Conservation (phyloP, 2,329 filamentous ascomycete genomes). For the Ophiocordyceps sinensis region DNA sequence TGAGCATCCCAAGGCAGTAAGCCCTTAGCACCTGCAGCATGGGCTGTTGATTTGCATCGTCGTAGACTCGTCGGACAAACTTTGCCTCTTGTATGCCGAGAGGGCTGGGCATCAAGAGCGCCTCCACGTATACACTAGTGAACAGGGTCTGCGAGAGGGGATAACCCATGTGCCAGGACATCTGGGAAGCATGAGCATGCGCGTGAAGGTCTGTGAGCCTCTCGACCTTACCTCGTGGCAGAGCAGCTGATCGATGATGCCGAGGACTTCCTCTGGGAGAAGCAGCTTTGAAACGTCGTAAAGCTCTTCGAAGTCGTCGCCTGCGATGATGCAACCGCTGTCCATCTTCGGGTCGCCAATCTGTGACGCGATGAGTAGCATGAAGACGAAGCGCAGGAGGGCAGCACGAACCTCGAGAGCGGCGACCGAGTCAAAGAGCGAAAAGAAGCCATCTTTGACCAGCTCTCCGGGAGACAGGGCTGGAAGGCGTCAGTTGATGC, state of each 20-base stretch:
- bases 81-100: slow-evolving; percentile 48
- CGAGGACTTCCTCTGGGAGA: slow-evolving; percentile 66
- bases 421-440: slow-evolving; percentile 85
- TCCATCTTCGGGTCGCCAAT: slow-evolving; percentile 99
- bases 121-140: slow-evolving; percentile 82
- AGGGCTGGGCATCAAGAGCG: slow-evolving; percentile 59
- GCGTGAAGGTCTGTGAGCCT: not conserved
- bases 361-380: slow-evolving; percentile 29
- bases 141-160: slow-evolving; percentile 89
- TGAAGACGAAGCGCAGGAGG: not conserved
- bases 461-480: slow-evolving; percentile 68
- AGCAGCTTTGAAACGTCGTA: slow-evolving; percentile 60
- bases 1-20: slow-evolving; percentile 75
- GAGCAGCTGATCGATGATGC: slow-evolving; percentile 86
- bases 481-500: slow-evolving; percentile 22
- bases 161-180: slow-evolving; percentile 95
- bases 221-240: slow-evolving; percentile 58
- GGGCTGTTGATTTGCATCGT: slow-evolving; percentile 19
- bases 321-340: slow-evolving; percentile 67
- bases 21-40: slow-evolving; percentile 58
- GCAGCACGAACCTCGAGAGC: slow-evolving; percentile 50
- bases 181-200: slow-evolving; percentile 31
- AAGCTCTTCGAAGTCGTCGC: slow-evolving; percentile 69
- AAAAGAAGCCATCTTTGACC: slow-evolving; percentile 88
- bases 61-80: slow-evolving; percentile 32